Evolutionary conservation across 192 early-diverging fungal genomes (phyloP).

Genomic region (Coemansia erecta): DNA sequence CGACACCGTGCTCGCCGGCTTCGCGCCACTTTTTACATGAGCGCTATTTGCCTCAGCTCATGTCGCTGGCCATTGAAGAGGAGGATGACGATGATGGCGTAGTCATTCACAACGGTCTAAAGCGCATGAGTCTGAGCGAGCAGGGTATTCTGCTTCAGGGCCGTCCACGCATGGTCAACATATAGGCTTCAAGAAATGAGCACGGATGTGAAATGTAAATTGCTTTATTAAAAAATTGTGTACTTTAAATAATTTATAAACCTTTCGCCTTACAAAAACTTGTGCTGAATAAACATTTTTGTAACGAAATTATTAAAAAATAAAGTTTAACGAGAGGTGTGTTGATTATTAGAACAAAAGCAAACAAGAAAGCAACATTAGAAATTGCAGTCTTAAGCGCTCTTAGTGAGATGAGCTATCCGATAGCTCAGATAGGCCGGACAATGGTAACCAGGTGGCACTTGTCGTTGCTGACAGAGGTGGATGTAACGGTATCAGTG

Average conservation of each 20-base stretch:
- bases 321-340: background rate
- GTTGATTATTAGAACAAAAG: background rate
- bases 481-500: background rate
- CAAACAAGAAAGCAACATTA: background rate
- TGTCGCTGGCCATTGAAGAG: slow-evolving; percentile 26
- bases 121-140: slow-evolving; percentile 33
- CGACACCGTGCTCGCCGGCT: slow-evolving; percentile 16
- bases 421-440: background rate
- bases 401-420: too few relatives aligned
- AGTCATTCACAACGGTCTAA: slow-evolving; percentile 42
- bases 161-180: slow-evolving; percentile 37
- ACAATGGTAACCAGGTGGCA: slow-evolving; percentile 5
- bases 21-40: slow-evolving; percentile 23
- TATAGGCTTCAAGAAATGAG: slow-evolving; percentile 1
- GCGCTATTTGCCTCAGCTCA: slow-evolving; percentile 14
- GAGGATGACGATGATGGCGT: slow-evolving; percentile 30
- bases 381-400: background rate
- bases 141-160: slow-evolving; percentile 22
- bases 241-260: background rate
- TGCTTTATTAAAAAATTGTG: background rate
- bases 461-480: background rate
- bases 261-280: background rate
- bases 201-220: background rate
- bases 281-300: too few relatives aligned
- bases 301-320: too few relatives aligned